Evolutionary conservation across 164 flowering plant species (phyloP).

Genomic region (Brasenia schreberi): DNA sequence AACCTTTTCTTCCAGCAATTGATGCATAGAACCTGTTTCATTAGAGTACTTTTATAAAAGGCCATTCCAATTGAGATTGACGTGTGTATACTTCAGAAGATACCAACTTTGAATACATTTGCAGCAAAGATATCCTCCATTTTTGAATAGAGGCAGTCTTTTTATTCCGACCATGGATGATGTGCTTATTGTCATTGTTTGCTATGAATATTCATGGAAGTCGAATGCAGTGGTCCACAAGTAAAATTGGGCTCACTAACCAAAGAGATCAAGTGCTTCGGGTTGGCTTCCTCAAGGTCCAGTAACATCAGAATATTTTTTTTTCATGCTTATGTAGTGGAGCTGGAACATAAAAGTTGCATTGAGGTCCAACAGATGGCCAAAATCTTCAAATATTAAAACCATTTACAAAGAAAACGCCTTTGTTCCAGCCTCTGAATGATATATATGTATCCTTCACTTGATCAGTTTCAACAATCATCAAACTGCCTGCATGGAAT

Average conservation of each 20-base stretch:
- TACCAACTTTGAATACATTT: background rate
- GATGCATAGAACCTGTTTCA: slow-evolving; percentile 27
- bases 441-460: slow-evolving; percentile 64
- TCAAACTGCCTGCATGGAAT: slow-evolving; percentile 45
- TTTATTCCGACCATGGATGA: too few relatives aligned
- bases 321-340: slow-evolving; percentile 55
- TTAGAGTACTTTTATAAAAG: slow-evolving; percentile 41
- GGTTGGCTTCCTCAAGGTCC: slow-evolving; percentile 58
- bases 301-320: slow-evolving; percentile 60
- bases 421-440: slow-evolving; percentile 82
- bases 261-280: slow-evolving; percentile 40
- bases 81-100: background rate
- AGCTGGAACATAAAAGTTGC: slow-evolving; percentile 91
- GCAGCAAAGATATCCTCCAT: too few relatives aligned
- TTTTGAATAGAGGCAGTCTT: too few relatives aligned
- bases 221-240: slow-evolving; percentile 22
- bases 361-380: slow-evolving; percentile 91
- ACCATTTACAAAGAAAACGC: slow-evolving; percentile 62
- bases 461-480: slow-evolving; percentile 18
- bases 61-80: slow-evolving; percentile 28
- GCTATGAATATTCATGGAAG: too few relatives aligned
- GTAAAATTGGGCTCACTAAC: slow-evolving; percentile 54
- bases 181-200: too few relatives aligned
- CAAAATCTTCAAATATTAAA: slow-evolving; percentile 86
- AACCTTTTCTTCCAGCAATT: slow-evolving; percentile 28